phyloP scores from a whole-genome alignment of 129 eudicot species.

The Oenanthe sinensis region DNA sequence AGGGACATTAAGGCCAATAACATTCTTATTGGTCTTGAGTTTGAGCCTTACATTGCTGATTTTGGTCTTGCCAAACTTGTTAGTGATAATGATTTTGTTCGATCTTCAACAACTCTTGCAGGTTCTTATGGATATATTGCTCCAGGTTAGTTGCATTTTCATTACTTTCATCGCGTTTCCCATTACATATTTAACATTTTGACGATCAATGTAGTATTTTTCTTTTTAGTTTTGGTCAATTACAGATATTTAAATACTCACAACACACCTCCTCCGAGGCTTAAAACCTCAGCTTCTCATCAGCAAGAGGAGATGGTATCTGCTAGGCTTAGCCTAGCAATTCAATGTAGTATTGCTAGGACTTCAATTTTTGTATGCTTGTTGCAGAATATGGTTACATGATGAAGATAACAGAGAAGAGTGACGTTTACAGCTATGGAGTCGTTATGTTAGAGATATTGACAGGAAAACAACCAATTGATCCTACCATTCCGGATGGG shows the following conservation, averaged over 20 bases:
- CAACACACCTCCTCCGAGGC: background rate
- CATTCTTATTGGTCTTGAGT: slow-evolving; percentile 83
- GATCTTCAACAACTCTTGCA: slow-evolving; percentile 86
- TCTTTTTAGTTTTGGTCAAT: background rate
- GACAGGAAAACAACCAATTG: slow-evolving; percentile 93
- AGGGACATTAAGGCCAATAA: slow-evolving; percentile 93
- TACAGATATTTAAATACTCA: background rate
- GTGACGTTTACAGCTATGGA: slow-evolving; percentile 95
- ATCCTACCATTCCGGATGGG: slow-evolving; percentile 91
- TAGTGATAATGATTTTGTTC: slow-evolving; percentile 63
- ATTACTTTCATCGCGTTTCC: background rate
- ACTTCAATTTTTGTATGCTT: background rate
- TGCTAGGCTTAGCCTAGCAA: background rate
- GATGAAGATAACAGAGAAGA: slow-evolving; percentile 96
- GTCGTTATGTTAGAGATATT: slow-evolving; percentile 82
- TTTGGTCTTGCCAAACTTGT: slow-evolving; percentile 95
- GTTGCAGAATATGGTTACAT: slow-evolving; percentile 85
- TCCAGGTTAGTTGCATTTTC: slow-evolving; percentile 53
- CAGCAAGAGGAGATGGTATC: background rate
- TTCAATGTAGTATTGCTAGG: background rate
- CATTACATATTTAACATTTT: background rate
- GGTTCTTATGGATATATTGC: slow-evolving; percentile 98
- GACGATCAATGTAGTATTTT: background rate
- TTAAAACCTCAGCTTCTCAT: background rate
- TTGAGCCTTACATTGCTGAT: slow-evolving; percentile 94